Evolutionary conservation across 2,329 filamentous ascomycete species (phyloP), one percentile per base, ranked within the genome.

Genomic region (Coniella vitis): DNA sequence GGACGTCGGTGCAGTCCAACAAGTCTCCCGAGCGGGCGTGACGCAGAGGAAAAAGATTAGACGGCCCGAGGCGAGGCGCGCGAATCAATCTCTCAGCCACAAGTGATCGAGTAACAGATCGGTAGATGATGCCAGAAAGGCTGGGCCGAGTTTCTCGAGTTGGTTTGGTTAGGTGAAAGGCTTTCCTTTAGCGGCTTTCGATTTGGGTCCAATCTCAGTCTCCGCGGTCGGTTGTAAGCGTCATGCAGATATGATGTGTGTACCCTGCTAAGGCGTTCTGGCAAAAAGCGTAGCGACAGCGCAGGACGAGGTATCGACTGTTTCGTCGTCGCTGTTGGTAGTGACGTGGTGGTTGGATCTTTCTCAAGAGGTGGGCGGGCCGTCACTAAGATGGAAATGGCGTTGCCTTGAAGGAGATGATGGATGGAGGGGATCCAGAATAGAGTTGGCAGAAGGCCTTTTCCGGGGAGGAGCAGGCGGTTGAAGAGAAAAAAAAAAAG

Each of bases 151-250:
- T 4, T 7, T 17, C 13, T 14, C 12, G 17, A 34, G 10, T 14
- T 22, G 14, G 29, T 1, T 19, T 12, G 20, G 38, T 20, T 13
- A 12, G 35, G 35, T 46, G 17, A 14, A 36, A 54, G 52, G 51
- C 46, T 49, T 55, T 50, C 51, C 22, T 34, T 45, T 42, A 35
- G 52, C 47, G 49, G 44, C 49, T 49, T 45, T 7, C n/a, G 12
- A 7, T 10, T 42, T 42, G 41, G 45, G 48, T 39, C 52, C 46
- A 39, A 54, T 37, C 47, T 46, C 17, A 5, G 37, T 40, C 45
- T 47, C 45, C 25, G 45, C n/a, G 37, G 37, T 21, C 37, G 45
- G 36, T 38, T 17, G 13, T 12, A 40, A 47, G 17, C 45, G 45
- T 47, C 45, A 47, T 47, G 45, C 37, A 25, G 22, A 31, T 32